Evolutionary conservation across 2,329 filamentous ascomycete species (phyloP), one percentile per base, ranked within the genome.

Genomic region (Alternaria ethzedia): DNA sequence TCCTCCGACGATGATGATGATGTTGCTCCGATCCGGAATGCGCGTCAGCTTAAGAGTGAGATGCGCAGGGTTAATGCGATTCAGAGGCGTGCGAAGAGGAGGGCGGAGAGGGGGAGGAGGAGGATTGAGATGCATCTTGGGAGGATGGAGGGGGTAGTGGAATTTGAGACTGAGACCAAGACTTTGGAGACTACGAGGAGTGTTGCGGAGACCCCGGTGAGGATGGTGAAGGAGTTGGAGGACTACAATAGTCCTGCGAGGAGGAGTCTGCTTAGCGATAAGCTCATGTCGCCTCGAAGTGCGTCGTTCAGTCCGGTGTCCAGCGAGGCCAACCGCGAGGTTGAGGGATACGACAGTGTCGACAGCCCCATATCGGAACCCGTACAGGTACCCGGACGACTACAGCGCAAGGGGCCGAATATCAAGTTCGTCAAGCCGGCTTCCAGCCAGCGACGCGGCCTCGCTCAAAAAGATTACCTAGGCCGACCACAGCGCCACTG

Each of bases 261-360:
- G 0, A 1, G 32, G 0, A 41, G 15, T 41, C 4, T 2, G 32
- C 6, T 10, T 3, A 41, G 32, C 32, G 0, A 1, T 41, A 0
- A 0, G 32, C 3, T 3, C 9, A 41, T 17, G 36, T 41, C 36
- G 36, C 36, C 36, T 4, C 15, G n/a, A 41, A 41, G n/a, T 3
- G 5, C 36, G 17, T 8, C 5, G n/a, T 41, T 41, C 9, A 41
- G 36, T 6, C 3, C 36, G 15, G 3, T 2, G 36, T 4, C 9
- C 2, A 41, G 36, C 9, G 36, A 41, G 36, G 5, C 0, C n/a
- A 17, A 41, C 15, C 4, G 0, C 0, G 36, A 17, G 36, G 36
- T 41, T 41, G n/a, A 3, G 2, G 36, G 2, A 5, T 41, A 41
- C n/a, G 36, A 41, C 1, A 3, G 36, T 1, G n/a, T 41, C 9